Evolutionary conservation across 768 basidiomycete species (phyloP).

Genomic region (Epithele typhae): DNA sequence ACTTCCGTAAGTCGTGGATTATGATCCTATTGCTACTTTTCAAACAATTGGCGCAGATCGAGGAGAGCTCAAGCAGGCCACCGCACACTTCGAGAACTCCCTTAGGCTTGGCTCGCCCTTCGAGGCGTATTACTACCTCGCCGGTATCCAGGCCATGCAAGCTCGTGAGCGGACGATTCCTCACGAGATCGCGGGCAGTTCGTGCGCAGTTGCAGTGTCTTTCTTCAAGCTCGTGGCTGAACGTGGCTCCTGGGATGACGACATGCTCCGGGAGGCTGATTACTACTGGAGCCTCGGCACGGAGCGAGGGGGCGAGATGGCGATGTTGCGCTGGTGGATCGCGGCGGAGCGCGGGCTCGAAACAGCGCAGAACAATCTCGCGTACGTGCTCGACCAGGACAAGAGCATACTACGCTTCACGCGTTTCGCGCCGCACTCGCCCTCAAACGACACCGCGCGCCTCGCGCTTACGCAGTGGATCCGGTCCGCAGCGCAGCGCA

Average conservation of each 20-base stretch:
- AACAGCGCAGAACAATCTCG: slow-evolving; percentile 92
- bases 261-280: slow-evolving; percentile 79
- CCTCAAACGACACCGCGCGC: slow-evolving; percentile 77
- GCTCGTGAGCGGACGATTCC: slow-evolving; percentile 42
- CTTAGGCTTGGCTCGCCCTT: slow-evolving; percentile 86
- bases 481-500: slow-evolving; percentile 87
- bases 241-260: slow-evolving; percentile 83
- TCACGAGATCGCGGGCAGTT: slow-evolving; percentile 53
- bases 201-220: slow-evolving; percentile 86
- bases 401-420: slow-evolving; percentile 65
- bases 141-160: slow-evolving; percentile 67
- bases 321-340: slow-evolving; percentile 92
- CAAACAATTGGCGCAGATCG: slow-evolving; percentile 41
- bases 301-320: slow-evolving; percentile 71
- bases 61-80: slow-evolving; percentile 64
- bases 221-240: slow-evolving; percentile 93
- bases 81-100: slow-evolving; percentile 77
- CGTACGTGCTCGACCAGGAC: slow-evolving; percentile 88
- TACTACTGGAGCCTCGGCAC: slow-evolving; percentile 65
- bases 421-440: slow-evolving; percentile 62
- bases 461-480: slow-evolving; percentile 92
- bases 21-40: too few species aligned
- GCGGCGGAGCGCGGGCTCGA: slow-evolving; percentile 92
- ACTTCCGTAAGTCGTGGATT: slow-evolving; percentile 61
- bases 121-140: slow-evolving; percentile 93